A percentile compares a stretch with the other conserved stretches of the same genome.
Conservation (phyloP, 2,329 filamentous ascomycete species). For the Gaeumannomyces sp. region DNA sequence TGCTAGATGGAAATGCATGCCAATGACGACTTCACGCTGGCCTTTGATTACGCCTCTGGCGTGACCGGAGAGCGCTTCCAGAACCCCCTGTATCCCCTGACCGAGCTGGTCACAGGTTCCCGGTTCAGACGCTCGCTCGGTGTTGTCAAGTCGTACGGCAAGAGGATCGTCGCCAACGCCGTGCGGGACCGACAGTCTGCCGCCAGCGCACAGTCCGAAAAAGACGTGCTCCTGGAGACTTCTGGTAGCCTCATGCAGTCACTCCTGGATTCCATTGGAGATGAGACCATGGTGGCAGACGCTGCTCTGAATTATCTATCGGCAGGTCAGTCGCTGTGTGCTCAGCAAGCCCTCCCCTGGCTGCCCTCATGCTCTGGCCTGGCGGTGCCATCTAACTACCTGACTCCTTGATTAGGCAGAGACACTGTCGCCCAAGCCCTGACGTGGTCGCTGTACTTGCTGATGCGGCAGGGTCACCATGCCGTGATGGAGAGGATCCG, state of each 20-base stretch:
- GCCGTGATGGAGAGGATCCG: slow-evolving; percentile 34
- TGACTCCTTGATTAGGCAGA: slow-evolving; percentile 31
- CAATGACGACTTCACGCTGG: slow-evolving; percentile 51
- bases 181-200: slow-evolving; percentile 30
- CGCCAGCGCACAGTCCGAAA: slow-evolving; percentile 3
- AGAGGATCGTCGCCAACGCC: slow-evolving; percentile 49
- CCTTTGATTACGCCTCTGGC: slow-evolving; percentile 58
- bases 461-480: slow-evolving; percentile 43
- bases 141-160: slow-evolving; percentile 49
- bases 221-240: slow-evolving; percentile 28
- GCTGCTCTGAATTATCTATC: slow-evolving; percentile 62
- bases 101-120: slow-evolving; percentile 45
- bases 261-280: slow-evolving; percentile 48
- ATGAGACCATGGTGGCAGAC: slow-evolving; percentile 53
- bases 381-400: slow-evolving; percentile 6
- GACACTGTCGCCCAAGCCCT: slow-evolving; percentile 61
- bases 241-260: slow-evolving; percentile 56
- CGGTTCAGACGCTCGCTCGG: slow-evolving; percentile 34
- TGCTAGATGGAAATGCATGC: slow-evolving; percentile 57
- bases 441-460: slow-evolving; percentile 57
- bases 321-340: slow-evolving; percentile 33
- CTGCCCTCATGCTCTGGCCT: not conserved
- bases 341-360: slow-evolving; percentile 1
- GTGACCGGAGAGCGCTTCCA: slow-evolving; percentile 56
- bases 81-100: slow-evolving; percentile 57